These are phyloP conservation scores for Globisporangium megalacanthum DNA, from an alignment of 352 stramenopile species.

Conservation along the genomic window DNA sequence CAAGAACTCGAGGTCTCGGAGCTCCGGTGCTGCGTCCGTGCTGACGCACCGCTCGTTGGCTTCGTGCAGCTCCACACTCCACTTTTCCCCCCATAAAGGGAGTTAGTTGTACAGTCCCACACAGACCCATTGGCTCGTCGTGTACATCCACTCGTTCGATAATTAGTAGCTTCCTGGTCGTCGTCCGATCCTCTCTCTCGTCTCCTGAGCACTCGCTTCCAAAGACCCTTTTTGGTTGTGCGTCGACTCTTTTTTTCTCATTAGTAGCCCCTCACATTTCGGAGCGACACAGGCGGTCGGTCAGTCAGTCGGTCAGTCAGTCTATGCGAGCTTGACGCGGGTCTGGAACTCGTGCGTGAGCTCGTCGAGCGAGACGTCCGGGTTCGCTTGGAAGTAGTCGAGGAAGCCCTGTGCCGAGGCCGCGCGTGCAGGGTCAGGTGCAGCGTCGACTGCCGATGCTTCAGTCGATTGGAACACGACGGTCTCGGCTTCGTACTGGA, in stretches of 20 bases:
- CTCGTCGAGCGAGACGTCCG: conserved; percentile 60
- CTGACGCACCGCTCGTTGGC: conserved; percentile 23
- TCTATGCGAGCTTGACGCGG: conserved; percentile 53
- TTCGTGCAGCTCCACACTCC: conserved; percentile 3
- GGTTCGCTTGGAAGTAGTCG: conserved; percentile 66
- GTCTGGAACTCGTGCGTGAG: conserved; percentile 71
- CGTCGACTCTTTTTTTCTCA: no score
- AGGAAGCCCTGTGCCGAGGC: conserved; percentile 59
- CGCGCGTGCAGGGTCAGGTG: conserved; percentile 21
- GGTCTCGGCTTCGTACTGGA: conserved; percentile 57
- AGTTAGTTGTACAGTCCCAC: no score
- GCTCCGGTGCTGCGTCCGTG: conserved; percentile 27
- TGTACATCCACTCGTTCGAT: background rate
- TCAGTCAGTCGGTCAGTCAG: no score
- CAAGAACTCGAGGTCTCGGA: conserved; percentile 12
- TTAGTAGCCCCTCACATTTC: no score
- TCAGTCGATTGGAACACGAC: conserved; percentile 51
- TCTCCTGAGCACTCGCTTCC: background rate
- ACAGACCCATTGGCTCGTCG: background rate
- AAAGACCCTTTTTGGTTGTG: no score
- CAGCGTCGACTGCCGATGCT: conserved; percentile 14
- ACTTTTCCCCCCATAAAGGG: no score
- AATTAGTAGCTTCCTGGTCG: background rate
- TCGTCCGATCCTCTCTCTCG: background rate
- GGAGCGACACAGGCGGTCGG: no score